Base-by-base conservation (phyloP, 306 rosid species). In the Rubus parviflorus region DNA sequence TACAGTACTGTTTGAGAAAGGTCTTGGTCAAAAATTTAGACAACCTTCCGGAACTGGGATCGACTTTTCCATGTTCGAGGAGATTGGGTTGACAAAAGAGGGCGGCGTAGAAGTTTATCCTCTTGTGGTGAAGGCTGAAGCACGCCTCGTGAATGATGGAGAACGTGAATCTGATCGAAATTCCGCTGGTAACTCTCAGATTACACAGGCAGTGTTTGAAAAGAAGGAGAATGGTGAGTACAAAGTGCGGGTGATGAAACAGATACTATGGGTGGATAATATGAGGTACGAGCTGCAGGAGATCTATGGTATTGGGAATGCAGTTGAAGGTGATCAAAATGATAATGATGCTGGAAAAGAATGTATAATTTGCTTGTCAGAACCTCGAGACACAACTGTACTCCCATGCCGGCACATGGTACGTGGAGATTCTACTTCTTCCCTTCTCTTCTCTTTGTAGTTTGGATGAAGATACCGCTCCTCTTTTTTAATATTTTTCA, bases 321-420 rank as follows among this genome's bases (percentile, higher is more conserved):
- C 84, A 8, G 60, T 81, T 62, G 87, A 81, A 37, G 77, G 79
- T 61, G 85, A 86, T 60, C 47, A 60, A 41, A 77, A 60, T n/a
- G 87, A 72, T 38, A 76, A 67, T 49, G 83, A 83, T 16, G 73
- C 83, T 72, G 87, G 86, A 23, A 77, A 85, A 58, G 86, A 84
- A 70, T 84, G 90, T 67, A 81, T 87, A 46, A 76, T 84, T 73
- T 84, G 90, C 86, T 75, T 87, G 84, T 79, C 90, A 37, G 86
- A 84, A 68, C 88, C 90, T n/a, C 88, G 84, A 3, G 88, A 84
- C 67, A 84, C 85, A 79, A 75, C 83, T 12, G 83, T 81, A 22
- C 88, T 87, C 58, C 90, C 90, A 47, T 87, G 90, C 81, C 86
- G 90, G 72, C 90, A 84, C 77, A 87, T 84, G 90, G 90, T 87